Base-by-base conservation (phyloP, 768 basidiomycete genomes). In the Rossbeevera mucosa region DNA sequence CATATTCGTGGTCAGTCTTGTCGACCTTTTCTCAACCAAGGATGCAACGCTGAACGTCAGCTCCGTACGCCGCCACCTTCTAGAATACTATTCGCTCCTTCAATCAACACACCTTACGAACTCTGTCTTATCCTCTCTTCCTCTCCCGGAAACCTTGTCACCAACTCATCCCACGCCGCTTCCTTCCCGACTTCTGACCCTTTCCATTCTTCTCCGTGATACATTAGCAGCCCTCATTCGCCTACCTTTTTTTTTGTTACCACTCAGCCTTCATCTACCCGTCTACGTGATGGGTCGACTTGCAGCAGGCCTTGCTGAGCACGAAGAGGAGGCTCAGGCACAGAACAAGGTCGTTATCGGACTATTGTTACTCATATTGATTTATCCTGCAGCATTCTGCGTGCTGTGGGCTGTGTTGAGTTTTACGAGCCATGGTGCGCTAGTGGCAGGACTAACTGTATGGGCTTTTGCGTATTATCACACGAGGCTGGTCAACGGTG, bases 281-380 rank as follows among this genome's bases (percentile, higher is more conserved):
- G 83, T 88, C 43, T 98, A 98, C 71, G 71, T 85, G 54, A 83
- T 95, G 75, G 86, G 83, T 12, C 77, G 84, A 26, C 62, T 86
- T 47, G 92, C 91, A 42, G 88, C 87, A 18, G 72, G 79, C 43
- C 72, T 95, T 31, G 83, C 80, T 30, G 79, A 88, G 62, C 82
- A 92, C 55, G 94, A 97, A 66, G 87, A 97, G 68, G 95, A 97
- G 68, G 88, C 91, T 11, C 87, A 91, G 68, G 96, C 95, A 41
- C 94, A 98, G 76, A 98, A 92, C 76, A 99, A 99, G 76, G 82
- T 96, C 42, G 85, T 89, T 12, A 86, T 95, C 60, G 93, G 93
- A 2, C 62, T 95, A 30, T 68, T 96, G 48, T 80, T 88, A 33
- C 70, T 88, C 52, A 63, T 91, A 50, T 63, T 83, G 57, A 84